Base-by-base conservation (phyloP, 2,329 filamentous ascomycete species). In the Albophoma yamanashiensis region DNA sequence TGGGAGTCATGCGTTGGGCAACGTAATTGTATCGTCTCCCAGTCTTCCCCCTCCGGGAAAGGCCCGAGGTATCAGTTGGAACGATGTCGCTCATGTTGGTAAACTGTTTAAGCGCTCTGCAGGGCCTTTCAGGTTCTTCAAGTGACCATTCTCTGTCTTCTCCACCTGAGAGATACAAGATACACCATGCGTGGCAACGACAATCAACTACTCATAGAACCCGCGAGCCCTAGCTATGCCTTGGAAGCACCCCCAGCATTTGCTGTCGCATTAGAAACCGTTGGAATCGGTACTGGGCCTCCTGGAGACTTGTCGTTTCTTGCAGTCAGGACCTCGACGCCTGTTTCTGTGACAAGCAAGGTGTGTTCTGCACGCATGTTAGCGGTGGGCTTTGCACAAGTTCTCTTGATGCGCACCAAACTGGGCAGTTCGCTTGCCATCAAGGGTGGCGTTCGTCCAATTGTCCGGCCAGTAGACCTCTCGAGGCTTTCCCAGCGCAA, bases 381-480 rank as follows among this genome's bases (percentile, higher is more conserved):
- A 74, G 70, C 58, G 36, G 31, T 1, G 36, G 20, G 15, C 47
- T 2, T 34, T 9, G 20, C 3, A 34, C 25, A 25, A 15, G 20
- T 9, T 6, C 27, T 22, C 2, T 7, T 34, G 14, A 2, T 57
- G 40, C 86, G 73, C 77, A 91, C 88, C 89, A 70, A 99, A 99
- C 72, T 99, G 94, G 9, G 94, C 94, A 17, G 92, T 96, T 71
- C 85, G 81, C 74, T 89, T 89, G 57, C 94, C 94, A 72, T 99
- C 94, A 60, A 87, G 84, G 0, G 94, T 99, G 6, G 91, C 90
- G 74, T 92, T 96, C 0, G 94, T 99, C 94, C 94, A 99, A 78
- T 97, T 91, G 72, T 99, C 94, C 0, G 94, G 94, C 94, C 94
- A 99, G 0, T 92, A 97, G 72, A 94, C 89, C 70, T 99, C 94